Evolutionary conservation across 176 grass and related monocot species (phyloP).

Genomic region (Triticum urartu): DNA sequence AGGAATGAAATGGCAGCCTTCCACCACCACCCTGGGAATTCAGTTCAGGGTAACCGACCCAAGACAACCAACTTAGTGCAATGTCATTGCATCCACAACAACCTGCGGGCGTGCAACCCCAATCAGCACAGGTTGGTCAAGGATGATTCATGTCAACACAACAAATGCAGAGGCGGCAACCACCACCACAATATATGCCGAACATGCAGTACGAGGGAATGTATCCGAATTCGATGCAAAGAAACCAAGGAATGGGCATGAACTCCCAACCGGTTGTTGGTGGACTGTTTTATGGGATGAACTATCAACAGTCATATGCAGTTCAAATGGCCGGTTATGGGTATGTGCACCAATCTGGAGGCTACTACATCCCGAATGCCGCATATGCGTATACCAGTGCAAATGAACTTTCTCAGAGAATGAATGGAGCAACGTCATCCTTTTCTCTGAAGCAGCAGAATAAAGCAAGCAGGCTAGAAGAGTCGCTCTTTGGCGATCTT

Average conservation of each 20-base stretch:
- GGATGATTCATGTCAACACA: constrained; percentile 30
- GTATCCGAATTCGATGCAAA: constrained; percentile 33
- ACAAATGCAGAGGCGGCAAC: constrained; percentile 29
- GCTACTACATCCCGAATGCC: constrained; percentile 51
- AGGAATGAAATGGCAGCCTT: constrained; percentile 41
- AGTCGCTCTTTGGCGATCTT: constrained; percentile 82
- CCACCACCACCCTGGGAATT: constrained; percentile 64
- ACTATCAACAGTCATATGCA: constrained; percentile 55
- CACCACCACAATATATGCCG: neutral
- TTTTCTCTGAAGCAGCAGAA: constrained; percentile 40
- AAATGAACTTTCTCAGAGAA: constrained; percentile 68
- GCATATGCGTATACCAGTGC: constrained; percentile 48
- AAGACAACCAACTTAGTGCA: neutral
- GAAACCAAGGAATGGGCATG: constrained; percentile 41
- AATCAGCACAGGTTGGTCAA: constrained; percentile 30
- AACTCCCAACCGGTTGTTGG: constrained; percentile 39
- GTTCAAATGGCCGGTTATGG: constrained; percentile 49
- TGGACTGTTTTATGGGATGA: constrained; percentile 39
- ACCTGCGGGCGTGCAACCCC: too few species aligned
- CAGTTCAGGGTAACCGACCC: constrained; percentile 39
- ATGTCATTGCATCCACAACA: too few species aligned
- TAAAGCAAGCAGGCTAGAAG: constrained; percentile 51
- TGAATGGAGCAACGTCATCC: constrained; percentile 39
- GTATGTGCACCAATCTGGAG: constrained; percentile 44
- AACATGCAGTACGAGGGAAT: constrained; percentile 23